A percentile compares a stretch with the other conserved stretches of the same genome.
Evolutionary conservation across 495 filamentous ascomycete genomes (phyloP).

Genomic region (Alectoria sarmentosa): DNA sequence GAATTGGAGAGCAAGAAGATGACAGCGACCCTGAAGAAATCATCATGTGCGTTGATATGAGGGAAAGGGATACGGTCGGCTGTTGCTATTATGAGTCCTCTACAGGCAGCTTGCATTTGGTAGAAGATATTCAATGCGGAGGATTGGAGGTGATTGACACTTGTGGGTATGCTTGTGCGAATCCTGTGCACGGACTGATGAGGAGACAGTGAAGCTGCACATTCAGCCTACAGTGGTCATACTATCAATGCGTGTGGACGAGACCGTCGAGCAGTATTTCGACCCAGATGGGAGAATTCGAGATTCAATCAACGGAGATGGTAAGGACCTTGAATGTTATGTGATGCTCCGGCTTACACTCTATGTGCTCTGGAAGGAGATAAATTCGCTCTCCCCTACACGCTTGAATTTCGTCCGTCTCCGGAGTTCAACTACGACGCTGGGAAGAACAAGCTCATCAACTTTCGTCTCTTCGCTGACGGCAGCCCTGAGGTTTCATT

Average conservation of each 20-base stretch:
- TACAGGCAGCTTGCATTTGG: slow-evolving; percentile 21
- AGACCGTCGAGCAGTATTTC: slow-evolving; percentile 33
- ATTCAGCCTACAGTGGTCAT: slow-evolving; percentile 76
- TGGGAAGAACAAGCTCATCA: slow-evolving; percentile 60
- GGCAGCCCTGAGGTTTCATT: slow-evolving; percentile 49
- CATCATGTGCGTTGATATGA: slow-evolving; percentile 78
- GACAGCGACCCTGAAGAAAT: slow-evolving; percentile 64
- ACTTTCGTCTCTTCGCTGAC: slow-evolving; percentile 44
- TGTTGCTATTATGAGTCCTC: slow-evolving; percentile 66
- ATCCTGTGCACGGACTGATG: slow-evolving; percentile 20
- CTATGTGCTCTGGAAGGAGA: slow-evolving; percentile 26
- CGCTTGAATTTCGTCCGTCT: slow-evolving; percentile 64
- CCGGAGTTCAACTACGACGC: slow-evolving; percentile 71
- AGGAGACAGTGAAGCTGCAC: slow-evolving; percentile 55
- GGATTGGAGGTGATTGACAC: slow-evolving; percentile 64
- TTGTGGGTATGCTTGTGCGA: slow-evolving; percentile 35
- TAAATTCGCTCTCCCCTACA: slow-evolving; percentile 51
- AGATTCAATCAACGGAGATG: slow-evolving; percentile 26
- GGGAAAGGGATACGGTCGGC: slow-evolving; percentile 64
- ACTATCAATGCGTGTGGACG: slow-evolving; percentile 61
- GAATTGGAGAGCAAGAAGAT: slow-evolving; percentile 32
- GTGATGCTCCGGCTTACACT: slow-evolving; percentile 5
- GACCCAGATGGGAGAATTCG: slow-evolving; percentile 21
- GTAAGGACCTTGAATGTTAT: slow-evolving; percentile 22
- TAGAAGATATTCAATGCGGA: slow-evolving; percentile 72